phyloP scores from a whole-genome alignment of 2,329 filamentous ascomycete species.

The Colletotrichum karsti region DNA sequence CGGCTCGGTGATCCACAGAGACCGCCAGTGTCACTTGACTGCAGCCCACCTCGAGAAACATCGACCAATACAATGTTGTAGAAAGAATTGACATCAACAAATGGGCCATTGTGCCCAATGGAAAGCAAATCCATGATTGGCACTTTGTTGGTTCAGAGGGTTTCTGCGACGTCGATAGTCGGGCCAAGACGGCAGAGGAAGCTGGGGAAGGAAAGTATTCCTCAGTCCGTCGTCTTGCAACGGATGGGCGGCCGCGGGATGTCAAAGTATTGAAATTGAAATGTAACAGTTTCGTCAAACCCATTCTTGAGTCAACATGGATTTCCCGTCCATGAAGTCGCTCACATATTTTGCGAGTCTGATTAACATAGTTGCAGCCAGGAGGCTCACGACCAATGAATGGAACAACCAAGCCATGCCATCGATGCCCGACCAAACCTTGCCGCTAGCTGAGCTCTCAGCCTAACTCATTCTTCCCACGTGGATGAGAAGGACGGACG shows the following conservation, averaged over 20 bases:
- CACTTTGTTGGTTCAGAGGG: slow-evolving; percentile 12
- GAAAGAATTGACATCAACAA: not conserved
- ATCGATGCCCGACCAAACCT: not conserved
- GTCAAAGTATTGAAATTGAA: not conserved
- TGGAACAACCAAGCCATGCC: too few species aligned
- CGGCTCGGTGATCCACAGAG: not conserved
- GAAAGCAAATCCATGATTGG: not conserved
- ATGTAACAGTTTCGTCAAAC: not conserved
- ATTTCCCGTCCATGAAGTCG: too few species aligned
- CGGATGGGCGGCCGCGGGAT: too few species aligned
- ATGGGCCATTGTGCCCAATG: not conserved
- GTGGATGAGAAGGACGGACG: slow-evolving; percentile 19
- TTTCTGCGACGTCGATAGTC: not conserved
- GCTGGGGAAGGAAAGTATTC: not conserved
- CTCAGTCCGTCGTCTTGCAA: not conserved
- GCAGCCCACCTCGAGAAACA: not conserved
- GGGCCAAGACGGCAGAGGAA: slow-evolving; percentile 8
- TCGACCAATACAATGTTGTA: not conserved
- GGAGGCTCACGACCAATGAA: too few species aligned
- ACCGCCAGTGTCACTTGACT: slow-evolving; percentile 14
- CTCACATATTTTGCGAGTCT: too few species aligned
- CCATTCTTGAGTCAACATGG: not conserved
- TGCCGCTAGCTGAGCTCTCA: not conserved
- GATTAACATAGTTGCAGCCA: too few species aligned
- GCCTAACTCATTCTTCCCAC: not conserved